Conservation (phyloP, 1,139 yeast genomes). For the Arxiozyma telluris region DNA sequence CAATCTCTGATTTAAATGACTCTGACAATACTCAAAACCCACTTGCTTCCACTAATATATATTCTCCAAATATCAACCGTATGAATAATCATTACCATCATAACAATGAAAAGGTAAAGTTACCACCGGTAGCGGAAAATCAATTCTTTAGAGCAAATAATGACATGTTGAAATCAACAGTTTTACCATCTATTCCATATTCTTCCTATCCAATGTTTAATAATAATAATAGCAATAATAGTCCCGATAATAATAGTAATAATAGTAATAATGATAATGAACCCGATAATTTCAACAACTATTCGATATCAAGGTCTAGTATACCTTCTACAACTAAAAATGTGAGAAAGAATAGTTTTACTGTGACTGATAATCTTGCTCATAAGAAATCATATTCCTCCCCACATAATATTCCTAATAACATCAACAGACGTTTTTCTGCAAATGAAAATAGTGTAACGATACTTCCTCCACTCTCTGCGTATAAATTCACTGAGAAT, state of each 20-base stretch:
- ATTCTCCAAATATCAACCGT: background rate
- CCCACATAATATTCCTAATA: background rate
- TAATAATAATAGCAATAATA: background rate
- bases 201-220: constrained; percentile 2
- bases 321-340: background rate
- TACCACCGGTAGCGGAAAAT: constrained; percentile 2
- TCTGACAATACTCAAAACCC: background rate
- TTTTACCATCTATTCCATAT: constrained; percentile 2
- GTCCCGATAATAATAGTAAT: background rate
- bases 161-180: background rate
- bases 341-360: background rate
- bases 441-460: background rate
- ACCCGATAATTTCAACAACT: background rate
- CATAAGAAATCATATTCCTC: background rate
- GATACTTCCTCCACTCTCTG: constrained; percentile 1
- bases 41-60: background rate
- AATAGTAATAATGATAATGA: background rate
- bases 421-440: background rate
- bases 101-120: background rate
- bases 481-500: background rate
- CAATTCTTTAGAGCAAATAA: background rate
- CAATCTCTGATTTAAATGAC: background rate
- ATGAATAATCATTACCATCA: background rate
- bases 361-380: background rate
- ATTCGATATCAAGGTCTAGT: background rate